A percentile compares a stretch with the other conserved stretches of the same genome.
phyloP scores from a whole-genome alignment of 306 rosid genomes.

The Vigna nakashimae region DNA sequence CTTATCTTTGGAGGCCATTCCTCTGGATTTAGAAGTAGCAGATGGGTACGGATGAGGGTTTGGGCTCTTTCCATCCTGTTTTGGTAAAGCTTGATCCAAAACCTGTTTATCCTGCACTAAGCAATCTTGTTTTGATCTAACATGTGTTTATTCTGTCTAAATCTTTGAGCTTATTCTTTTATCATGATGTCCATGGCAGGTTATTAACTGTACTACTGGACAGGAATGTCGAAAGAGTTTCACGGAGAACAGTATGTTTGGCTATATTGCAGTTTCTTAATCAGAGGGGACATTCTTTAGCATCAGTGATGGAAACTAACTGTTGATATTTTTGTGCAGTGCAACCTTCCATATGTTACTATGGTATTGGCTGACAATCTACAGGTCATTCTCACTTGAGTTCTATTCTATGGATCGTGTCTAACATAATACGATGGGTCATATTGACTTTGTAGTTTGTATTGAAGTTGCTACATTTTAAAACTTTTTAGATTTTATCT shows the following conservation, averaged over 20 bases:
- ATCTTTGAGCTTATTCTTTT: constrained; percentile 34
- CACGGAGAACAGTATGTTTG: constrained; percentile 77
- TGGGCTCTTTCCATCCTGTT: constrained; percentile 60
- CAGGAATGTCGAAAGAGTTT: constrained; percentile 75
- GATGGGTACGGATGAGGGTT: constrained; percentile 68
- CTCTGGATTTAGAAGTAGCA: constrained; percentile 54
- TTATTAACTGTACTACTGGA: constrained; percentile 69
- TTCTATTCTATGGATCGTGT: constrained; percentile 31
- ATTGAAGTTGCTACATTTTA: constrained; percentile 6
- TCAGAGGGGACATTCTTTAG: constrained; percentile 19
- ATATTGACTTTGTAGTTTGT: constrained; percentile 32
- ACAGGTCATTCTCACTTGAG: constrained; percentile 63
- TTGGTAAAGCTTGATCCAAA: constrained; percentile 51
- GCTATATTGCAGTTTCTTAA: constrained; percentile 2
- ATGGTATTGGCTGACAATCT: constrained; percentile 81
- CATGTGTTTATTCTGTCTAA: constrained; percentile 11
- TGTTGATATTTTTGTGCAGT: constrained; percentile 63
- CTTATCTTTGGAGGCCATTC: constrained; percentile 64
- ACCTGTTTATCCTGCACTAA: constrained; percentile 18
- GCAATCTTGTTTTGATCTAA: constrained; percentile 26
- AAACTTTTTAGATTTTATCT: constrained; percentile 29
- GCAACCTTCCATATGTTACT: constrained; percentile 88
- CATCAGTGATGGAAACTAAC: constrained; percentile 44
- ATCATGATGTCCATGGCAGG: constrained; percentile 58
- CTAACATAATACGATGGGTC: constrained; percentile 20